Base-by-base conservation (phyloP, 805 yeast species). In the Yarrowia bubula region DNA sequence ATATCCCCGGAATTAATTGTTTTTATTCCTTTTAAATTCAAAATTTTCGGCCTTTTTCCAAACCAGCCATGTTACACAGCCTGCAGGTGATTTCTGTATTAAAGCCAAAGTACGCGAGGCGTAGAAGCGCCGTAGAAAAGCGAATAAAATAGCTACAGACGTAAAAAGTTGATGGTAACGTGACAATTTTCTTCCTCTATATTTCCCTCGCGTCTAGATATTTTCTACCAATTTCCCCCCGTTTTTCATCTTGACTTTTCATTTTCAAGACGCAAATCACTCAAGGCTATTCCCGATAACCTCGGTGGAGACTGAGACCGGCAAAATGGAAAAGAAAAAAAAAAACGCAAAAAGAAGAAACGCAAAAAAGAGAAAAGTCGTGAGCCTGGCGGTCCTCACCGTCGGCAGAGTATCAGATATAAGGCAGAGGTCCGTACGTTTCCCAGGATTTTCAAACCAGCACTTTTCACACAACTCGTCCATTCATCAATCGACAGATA, bases 231-330 rank as follows among this genome's bases (percentile, higher is more conserved):
- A 22, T 22, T 22, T 22, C 28, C 28, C 28, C 28, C 28, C 28
- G 28, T 22, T 22, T 22, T 22, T 22, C 4, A 3, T 5, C 43
- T 39, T 39, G 43, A n/a, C 13, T 43, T 28, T 14, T 14, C 35
- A 14, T 14, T 44, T 28, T 9, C 7, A 18, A 2, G 32, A n/a
- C n/a, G 50, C 51, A 46, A 46, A 46, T 46, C 38, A 46, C 51
- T 46, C 51, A 33, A 48, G 15, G 13, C 41, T 11, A 48, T 33
- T n/a, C 7, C 55, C 55, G 41, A 48, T 48, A 48, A 15, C 28
- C 55, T 48, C 55, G 11, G 51, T 48, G 55, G 55, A 33, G 55
- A 15, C 55, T 33, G 31, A 48, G 55, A 48, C 39, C 15, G 39
- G 14, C 9, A 33, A 22, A 32, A 22, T 22, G 28, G 28, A 48